Conservation (phyloP, 2,329 filamentous ascomycete species). For the Ceratocystis lukuohia region DNA sequence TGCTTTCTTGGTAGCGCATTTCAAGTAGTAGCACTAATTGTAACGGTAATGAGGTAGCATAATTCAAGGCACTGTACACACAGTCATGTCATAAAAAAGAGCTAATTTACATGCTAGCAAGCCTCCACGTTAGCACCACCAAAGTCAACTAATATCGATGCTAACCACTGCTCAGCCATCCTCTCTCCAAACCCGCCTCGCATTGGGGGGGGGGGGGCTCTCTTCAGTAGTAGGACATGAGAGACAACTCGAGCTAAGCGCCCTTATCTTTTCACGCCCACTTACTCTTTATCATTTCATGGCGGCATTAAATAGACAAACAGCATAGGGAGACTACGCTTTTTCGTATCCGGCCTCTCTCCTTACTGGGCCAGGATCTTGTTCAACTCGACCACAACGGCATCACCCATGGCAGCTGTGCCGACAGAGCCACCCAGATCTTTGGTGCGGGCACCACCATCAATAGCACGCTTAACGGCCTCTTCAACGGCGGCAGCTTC, state of each 20-base stretch:
- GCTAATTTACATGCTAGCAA: not conserved
- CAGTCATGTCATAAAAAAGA: not conserved
- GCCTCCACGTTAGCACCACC: not conserved
- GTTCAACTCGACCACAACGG: slow-evolving; percentile 57
- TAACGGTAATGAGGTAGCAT: not conserved
- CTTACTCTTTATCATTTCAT: not conserved
- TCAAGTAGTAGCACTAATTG: not conserved
- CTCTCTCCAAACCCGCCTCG: not conserved
- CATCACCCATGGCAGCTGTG: slow-evolving; percentile 66
- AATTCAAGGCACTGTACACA: not conserved
- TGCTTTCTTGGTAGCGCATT: not conserved
- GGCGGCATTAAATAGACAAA: not conserved
- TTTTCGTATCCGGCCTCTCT: not conserved
- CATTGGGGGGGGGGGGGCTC: not conserved
- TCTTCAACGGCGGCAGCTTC: slow-evolving; percentile 70
- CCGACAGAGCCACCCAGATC: slow-evolving; percentile 69
- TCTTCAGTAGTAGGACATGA: not conserved
- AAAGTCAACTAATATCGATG: no score
- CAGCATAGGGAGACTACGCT: not conserved
- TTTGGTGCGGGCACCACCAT: slow-evolving; percentile 62
- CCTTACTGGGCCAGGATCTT: slow-evolving; percentile 43
- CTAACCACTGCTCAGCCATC: not conserved
- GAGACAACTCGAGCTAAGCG: not conserved
- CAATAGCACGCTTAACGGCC: slow-evolving; percentile 67
- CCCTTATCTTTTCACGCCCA: not conserved